Percentiles rank a stretch among this genome's conserved stretches.
Conservation (phyloP, 2,329 filamentous ascomycete species). For the Elsinoe fawcettii region DNA sequence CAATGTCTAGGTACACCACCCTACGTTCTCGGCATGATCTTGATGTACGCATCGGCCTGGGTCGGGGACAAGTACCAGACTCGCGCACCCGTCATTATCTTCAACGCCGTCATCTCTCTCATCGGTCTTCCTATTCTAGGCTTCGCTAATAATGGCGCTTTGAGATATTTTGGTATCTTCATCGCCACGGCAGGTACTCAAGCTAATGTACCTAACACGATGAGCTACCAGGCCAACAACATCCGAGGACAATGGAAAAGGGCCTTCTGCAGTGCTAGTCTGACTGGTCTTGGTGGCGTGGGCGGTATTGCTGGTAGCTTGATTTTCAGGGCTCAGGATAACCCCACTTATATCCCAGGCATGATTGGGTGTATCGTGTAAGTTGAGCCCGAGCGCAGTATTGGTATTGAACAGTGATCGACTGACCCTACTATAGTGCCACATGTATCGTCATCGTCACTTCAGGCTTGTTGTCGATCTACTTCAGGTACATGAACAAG, state of each 20-base stretch:
- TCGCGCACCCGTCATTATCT: slow-evolving; percentile 58
- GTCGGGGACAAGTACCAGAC: slow-evolving; percentile 58
- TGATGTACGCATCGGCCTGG: slow-evolving; percentile 55
- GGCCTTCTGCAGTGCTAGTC: slow-evolving; percentile 51
- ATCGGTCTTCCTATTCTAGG: slow-evolving; percentile 67
- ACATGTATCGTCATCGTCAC: neutral
- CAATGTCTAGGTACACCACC: slow-evolving; percentile 68
- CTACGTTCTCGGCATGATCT: slow-evolving; percentile 56
- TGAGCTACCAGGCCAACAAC: slow-evolving; percentile 80
- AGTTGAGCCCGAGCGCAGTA: neutral
- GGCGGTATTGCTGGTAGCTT: slow-evolving; percentile 68
- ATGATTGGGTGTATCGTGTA: slow-evolving; percentile 27
- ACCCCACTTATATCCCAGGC: slow-evolving; percentile 27
- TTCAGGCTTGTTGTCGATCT: neutral
- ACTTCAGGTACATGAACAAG: slow-evolving; percentile 25
- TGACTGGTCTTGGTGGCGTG: slow-evolving; percentile 65
- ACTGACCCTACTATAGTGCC: neutral
- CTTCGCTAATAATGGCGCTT: slow-evolving; percentile 48
- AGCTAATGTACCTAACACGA: slow-evolving; percentile 59
- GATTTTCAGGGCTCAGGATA: slow-evolving; percentile 50
- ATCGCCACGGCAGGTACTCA: slow-evolving; percentile 1
- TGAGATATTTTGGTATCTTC: slow-evolving; percentile 45
- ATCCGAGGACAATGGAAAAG: slow-evolving; percentile 82
- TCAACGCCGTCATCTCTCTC: slow-evolving; percentile 55
- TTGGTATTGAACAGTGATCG: too few species aligned